Conservation (phyloP, 2,329 filamentous ascomycete genomes). For the Tolypocladium inflatum region DNA sequence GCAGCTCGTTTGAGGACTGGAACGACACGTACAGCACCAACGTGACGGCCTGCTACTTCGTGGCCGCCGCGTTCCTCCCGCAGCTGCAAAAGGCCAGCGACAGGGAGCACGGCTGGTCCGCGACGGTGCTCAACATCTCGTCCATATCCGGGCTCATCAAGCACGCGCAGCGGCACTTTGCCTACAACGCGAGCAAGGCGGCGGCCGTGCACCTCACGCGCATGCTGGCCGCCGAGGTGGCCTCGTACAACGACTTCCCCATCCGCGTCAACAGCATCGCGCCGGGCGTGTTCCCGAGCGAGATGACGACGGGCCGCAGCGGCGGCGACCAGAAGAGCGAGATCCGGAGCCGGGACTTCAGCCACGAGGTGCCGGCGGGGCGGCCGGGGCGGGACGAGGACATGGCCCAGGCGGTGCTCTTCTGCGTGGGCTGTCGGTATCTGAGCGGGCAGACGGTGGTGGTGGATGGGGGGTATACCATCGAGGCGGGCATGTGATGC, state of each 20-base stretch:
- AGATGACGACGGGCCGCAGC: slow-evolving; percentile 54
- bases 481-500: slow-evolving; percentile 21
- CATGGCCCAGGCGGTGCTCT: slow-evolving; percentile 59
- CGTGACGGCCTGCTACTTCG: slow-evolving; percentile 59
- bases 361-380: slow-evolving; percentile 48
- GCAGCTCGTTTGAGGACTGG: slow-evolving; percentile 61
- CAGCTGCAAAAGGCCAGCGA: slow-evolving; percentile 45
- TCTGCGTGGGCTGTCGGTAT: slow-evolving; percentile 32
- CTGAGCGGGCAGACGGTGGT: slow-evolving; percentile 32
- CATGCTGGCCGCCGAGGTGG: slow-evolving; percentile 54
- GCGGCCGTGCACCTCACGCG: slow-evolving; percentile 55
- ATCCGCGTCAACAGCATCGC: slow-evolving; percentile 65
- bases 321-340: slow-evolving; percentile 47
- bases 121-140: slow-evolving; percentile 59
- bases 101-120: slow-evolving; percentile 36
- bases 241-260: slow-evolving; percentile 43
- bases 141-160: slow-evolving; percentile 57
- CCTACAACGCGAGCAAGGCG: slow-evolving; percentile 55
- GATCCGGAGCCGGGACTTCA: slow-evolving; percentile 46
- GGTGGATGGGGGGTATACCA: slow-evolving; percentile 34
- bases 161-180: slow-evolving; percentile 53
- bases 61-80: slow-evolving; percentile 52
- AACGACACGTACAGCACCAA: slow-evolving; percentile 64
- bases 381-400: slow-evolving; percentile 62
- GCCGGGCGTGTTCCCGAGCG: slow-evolving; percentile 60